Conservation (phyloP, 768 basidiomycete genomes). For the Podaxis sp. region DNA sequence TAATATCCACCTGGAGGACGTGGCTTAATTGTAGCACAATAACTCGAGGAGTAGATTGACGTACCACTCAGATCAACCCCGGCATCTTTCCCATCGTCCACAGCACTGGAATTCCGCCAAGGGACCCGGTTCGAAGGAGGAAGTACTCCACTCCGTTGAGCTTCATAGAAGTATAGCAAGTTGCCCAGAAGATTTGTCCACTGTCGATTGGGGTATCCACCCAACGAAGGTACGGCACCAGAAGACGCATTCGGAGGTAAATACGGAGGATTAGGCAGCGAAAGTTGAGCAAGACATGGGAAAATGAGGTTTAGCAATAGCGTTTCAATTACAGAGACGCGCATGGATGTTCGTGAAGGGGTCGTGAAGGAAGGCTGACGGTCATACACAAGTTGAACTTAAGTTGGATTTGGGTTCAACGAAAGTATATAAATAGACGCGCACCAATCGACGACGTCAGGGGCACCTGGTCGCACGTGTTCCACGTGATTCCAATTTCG, state of each 20-base stretch:
- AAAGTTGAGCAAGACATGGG: conserved; percentile 45
- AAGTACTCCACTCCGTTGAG: conserved; percentile 80
- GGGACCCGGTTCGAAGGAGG: conserved; percentile 66
- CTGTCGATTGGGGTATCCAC: conserved; percentile 61
- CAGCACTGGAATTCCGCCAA: conserved; percentile 84
- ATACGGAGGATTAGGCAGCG: conserved; percentile 64
- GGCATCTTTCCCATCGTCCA: conserved; percentile 74
- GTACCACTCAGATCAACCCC: conserved; percentile 70
- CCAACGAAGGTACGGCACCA: conserved; percentile 50
- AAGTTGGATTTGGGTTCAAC: neutral
- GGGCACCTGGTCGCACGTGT: neutral
- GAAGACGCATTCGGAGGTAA: conserved; percentile 57
- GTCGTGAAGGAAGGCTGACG: conserved; percentile 17
- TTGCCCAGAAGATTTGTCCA: conserved; percentile 84
- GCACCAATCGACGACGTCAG: neutral
- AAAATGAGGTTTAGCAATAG: conserved; percentile 24
- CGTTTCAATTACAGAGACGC: conserved; percentile 23
- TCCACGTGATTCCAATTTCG: neutral
- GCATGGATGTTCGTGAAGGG: conserved; percentile 21
- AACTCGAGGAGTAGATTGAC: conserved; percentile 8
- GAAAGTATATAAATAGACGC: neutral
- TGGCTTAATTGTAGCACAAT: neutral
- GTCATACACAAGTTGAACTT: conserved; percentile 21
- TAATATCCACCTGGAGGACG: conserved; percentile 65
- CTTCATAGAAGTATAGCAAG: conserved; percentile 87